phyloP scores from a whole-genome alignment of 2,329 filamentous ascomycete species.

The Lasiodiplodia theobromae region DNA sequence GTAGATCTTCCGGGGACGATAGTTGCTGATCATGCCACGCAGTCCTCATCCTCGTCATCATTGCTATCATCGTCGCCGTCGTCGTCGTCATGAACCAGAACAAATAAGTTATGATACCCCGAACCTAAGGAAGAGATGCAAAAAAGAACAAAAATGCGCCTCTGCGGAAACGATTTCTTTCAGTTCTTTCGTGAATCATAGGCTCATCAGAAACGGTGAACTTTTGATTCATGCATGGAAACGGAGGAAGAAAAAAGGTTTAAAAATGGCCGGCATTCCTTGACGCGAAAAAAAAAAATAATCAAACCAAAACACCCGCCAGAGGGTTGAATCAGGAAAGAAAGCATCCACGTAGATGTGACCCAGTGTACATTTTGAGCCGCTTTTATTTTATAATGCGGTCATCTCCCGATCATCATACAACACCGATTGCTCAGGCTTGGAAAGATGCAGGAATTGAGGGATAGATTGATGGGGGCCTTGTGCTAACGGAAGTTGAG shows the following conservation, averaged over 20 bases:
- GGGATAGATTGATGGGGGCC: background rate
- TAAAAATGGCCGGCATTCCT: slow-evolving; percentile 18
- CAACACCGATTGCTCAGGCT: slow-evolving; percentile 9
- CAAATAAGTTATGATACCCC: slow-evolving; percentile 31
- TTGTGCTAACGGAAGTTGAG: background rate
- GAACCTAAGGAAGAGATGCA: slow-evolving; percentile 7
- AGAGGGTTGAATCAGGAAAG: slow-evolving; percentile 3
- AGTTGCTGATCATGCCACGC: slow-evolving; percentile 24
- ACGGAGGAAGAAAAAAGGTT: slow-evolving; percentile 1
- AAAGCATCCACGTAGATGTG: slow-evolving; percentile 15
- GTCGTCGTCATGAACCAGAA: slow-evolving; percentile 44
- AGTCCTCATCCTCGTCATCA: slow-evolving; percentile 44
- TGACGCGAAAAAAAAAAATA: slow-evolving; percentile 1
- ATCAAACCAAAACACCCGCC: slow-evolving; percentile 10
- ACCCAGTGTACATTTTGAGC: slow-evolving; percentile 13
- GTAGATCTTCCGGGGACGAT: slow-evolving; percentile 17
- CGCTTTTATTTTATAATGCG: slow-evolving; percentile 2
- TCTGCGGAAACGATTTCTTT: background rate
- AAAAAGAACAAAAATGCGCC: background rate
- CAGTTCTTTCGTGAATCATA: slow-evolving; percentile 1
- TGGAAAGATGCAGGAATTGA: background rate
- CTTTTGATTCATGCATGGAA: slow-evolving; percentile 21
- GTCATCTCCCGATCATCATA: background rate
- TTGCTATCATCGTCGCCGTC: slow-evolving; percentile 48
- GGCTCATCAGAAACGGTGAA: slow-evolving; percentile 27